Percentiles rank a stretch among this genome's conserved stretches.
These are phyloP conservation scores for Canariomyces notabilis DNA, from an alignment of 2,329 filamentous ascomycete genomes.

Conservation along the genomic window DNA sequence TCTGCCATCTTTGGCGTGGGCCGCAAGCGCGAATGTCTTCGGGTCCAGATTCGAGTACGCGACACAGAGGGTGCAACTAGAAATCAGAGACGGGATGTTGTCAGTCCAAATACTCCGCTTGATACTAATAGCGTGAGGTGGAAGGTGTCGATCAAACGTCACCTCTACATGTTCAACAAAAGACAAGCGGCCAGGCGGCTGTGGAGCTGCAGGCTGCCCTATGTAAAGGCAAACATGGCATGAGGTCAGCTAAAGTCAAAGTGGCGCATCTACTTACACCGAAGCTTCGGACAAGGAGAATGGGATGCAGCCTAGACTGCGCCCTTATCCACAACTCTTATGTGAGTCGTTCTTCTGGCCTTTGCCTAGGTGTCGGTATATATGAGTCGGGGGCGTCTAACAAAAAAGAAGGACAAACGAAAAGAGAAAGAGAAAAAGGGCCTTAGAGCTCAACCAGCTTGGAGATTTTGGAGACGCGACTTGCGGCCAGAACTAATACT, in stretches of 20 bases:
- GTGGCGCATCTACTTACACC: not conserved
- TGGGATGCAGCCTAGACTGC: not conserved
- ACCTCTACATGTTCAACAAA: too few species aligned
- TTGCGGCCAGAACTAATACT: too few species aligned
- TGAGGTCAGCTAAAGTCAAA: not conserved
- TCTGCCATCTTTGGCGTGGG: constrained; percentile 42
- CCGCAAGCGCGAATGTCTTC: constrained; percentile 21
- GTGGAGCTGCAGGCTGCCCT: not conserved
- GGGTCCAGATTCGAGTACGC: not conserved
- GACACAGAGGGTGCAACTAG: not conserved
- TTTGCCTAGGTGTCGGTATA: not conserved
- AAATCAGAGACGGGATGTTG: not conserved
- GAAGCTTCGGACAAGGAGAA: not conserved
- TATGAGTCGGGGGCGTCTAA: not conserved
- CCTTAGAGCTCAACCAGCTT: too few species aligned
- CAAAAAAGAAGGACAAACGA: too few species aligned
- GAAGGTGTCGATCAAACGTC: constrained; percentile 10
- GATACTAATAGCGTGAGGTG: not conserved
- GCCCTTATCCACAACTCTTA: not conserved
- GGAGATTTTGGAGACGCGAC: too few species aligned
- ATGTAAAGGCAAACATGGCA: too few species aligned
- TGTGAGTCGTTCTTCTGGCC: not conserved
- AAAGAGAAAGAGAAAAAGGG: too few species aligned
- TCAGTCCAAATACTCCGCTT: not conserved
- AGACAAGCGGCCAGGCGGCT: too few species aligned